These are phyloP conservation scores for Kwoniella mangroviensis DNA, from an alignment of 768 basidiomycete genomes.

Conservation along the genomic window DNA sequence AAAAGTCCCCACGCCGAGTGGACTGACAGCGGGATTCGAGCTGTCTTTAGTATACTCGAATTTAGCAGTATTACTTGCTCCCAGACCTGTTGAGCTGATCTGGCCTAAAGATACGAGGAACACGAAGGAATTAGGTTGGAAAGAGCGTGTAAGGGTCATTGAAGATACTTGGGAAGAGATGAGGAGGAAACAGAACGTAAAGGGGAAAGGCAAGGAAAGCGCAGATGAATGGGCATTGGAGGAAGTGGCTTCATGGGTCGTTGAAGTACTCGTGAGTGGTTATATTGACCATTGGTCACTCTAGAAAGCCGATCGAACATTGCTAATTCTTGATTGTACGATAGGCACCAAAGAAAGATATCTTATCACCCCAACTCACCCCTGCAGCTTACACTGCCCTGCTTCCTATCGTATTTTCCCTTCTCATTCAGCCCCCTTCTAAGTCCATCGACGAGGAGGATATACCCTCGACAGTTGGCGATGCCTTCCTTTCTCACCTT, in stretches of 20 bases:
- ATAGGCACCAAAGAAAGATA: slow-evolving; percentile 44
- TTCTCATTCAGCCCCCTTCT: slow-evolving; percentile 57
- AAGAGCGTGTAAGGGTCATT: slow-evolving; percentile 27
- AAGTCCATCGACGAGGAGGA: slow-evolving; percentile 6
- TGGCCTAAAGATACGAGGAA: slow-evolving; percentile 18
- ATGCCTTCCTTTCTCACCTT: slow-evolving; percentile 71
- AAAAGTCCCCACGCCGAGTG: slow-evolving; percentile 16
- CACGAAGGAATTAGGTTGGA: slow-evolving; percentile 25
- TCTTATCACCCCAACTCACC: slow-evolving; percentile 39
- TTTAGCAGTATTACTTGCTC: slow-evolving; percentile 51
- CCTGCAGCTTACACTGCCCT: slow-evolving; percentile 47
- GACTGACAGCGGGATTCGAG: slow-evolving; percentile 35
- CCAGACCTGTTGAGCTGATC: slow-evolving; percentile 29
- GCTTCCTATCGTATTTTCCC: slow-evolving; percentile 55
- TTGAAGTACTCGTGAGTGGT: slow-evolving; percentile 46
- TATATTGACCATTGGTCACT: too few relatives aligned
- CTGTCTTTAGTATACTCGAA: slow-evolving; percentile 52
- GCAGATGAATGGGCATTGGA: slow-evolving; percentile 46
- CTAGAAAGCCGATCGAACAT: not conserved
- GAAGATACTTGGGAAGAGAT: slow-evolving; percentile 44
- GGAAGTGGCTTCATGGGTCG: slow-evolving; percentile 56
- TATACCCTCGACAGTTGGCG: slow-evolving; percentile 60
- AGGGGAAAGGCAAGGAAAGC: slow-evolving; percentile 35
- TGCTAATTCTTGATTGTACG: not conserved
- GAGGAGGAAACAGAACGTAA: slow-evolving; percentile 33